Base-by-base conservation (phyloP, 257 asterid species). In the Schizonepeta tenuifolia region DNA sequence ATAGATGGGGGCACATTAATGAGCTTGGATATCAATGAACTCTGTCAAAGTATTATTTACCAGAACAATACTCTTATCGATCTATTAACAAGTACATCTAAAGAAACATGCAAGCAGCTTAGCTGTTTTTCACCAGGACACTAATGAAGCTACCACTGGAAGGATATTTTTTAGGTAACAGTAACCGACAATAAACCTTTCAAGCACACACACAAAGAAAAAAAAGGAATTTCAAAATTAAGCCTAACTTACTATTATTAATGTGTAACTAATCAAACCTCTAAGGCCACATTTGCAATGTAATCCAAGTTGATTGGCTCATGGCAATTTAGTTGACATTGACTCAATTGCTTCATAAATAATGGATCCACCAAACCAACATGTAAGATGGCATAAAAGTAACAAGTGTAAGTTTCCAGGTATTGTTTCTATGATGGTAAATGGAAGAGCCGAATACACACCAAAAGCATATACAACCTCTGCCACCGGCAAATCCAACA, bases 191-290 rank as follows among this genome's bases (percentile, higher is more conserved):
- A 8, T 7, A 21, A 50, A 13, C 15, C 28, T 62, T 61, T 9
- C 22, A 22, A 68, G 40, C 38, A 31, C 9, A 9, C 12, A 21
- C 67, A 38, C 5, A 35, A 13, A 1, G 36, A 5, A 8, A 40
- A 15, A 11, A 14, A 21, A 47, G 56, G 70, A 59, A 69, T 62
- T 54, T 69, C 62, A 76, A 53, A 50, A 33, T 44, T 55, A 20
- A 28, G 40, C n/a, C 36, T 60, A 11, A 36, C 14, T 9, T 33
- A 18, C 49, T 20, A 59, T 21, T 49, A 9, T 12, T 33, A 20
- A 75, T 8, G 5, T 21, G 60, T 20, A 54, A 60, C 6, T n/a
- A n/a, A 63, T 12, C 59, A 28, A 74, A 81, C 80, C 75, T 74
- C 69, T 2, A 24, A 65, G 41, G 71, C 65, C 68, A 40, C 50